Percentiles rank a stretch among this genome's conserved stretches.
Conservation (phyloP, 306 rosid genomes). For the Cicer judaicum region DNA sequence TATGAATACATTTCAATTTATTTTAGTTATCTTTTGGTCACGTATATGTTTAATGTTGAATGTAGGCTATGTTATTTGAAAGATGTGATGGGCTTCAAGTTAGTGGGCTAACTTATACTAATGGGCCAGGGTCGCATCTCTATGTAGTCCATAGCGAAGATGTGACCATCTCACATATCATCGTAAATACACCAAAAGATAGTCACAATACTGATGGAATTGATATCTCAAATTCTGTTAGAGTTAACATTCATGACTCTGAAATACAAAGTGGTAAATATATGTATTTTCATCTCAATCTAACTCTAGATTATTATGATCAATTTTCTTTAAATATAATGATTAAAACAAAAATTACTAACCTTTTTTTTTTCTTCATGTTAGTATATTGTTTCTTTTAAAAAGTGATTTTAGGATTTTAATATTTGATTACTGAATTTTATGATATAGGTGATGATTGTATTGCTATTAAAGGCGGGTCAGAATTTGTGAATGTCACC, state of each 20-base stretch:
- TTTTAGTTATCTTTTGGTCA: not conserved
- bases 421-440: not conserved
- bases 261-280: conserved; percentile 31
- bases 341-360: no score
- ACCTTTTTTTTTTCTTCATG: not conserved
- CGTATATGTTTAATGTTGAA: no score
- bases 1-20: no score
- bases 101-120: conserved; percentile 36
- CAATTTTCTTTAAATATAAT: no score
- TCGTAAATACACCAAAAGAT: not conserved
- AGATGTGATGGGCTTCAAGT: conserved; percentile 43
- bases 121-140: conserved; percentile 45
- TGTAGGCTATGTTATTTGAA: conserved; percentile 39
- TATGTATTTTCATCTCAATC: no score
- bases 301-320: no score
- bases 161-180: conserved; percentile 22
- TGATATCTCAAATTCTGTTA: conserved; percentile 14
- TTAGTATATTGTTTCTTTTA: not conserved
- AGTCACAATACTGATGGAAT: conserved; percentile 52
- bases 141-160: conserved; percentile 23
- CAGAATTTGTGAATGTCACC: conserved; percentile 33
- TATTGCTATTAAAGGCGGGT: conserved; percentile 50
- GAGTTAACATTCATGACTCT: conserved; percentile 19
- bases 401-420: not conserved
- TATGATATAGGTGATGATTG: conserved; percentile 59